phyloP scores from a whole-genome alignment of 2,329 filamentous ascomycete species.

The Escovopsis sp. region DNA sequence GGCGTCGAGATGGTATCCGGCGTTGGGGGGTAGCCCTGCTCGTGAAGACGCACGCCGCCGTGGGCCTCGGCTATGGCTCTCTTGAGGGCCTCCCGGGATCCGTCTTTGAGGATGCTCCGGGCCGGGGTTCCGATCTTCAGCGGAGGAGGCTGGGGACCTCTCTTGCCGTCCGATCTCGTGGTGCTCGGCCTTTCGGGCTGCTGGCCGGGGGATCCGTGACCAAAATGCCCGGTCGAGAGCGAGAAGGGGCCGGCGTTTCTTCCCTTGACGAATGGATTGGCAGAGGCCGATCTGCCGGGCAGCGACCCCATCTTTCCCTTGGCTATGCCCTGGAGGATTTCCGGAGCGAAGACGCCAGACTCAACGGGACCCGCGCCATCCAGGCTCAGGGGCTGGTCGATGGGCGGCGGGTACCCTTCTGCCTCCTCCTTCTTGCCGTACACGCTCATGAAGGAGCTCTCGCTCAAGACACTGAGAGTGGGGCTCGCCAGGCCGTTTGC shows the following conservation, averaged over 20 bases:
- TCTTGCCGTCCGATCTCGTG: conserved; percentile 13
- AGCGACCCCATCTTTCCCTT: conserved; percentile 9
- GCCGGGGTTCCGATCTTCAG: conserved; percentile 9
- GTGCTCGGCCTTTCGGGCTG: conserved; percentile 21
- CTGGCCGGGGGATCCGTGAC: conserved; percentile 27
- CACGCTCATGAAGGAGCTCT: conserved; percentile 52
- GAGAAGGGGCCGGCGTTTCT: conserved; percentile 20
- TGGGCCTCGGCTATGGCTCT: conserved; percentile 33
- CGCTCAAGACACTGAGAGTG: conserved; percentile 48
- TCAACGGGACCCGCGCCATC: conserved; percentile 11
- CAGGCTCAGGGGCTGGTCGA: conserved; percentile 18
- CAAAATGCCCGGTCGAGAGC: conserved; percentile 26
- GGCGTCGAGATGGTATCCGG: conserved; percentile 46
- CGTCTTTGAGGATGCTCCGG: conserved; percentile 23
- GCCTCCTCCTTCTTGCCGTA: conserved; percentile 35
- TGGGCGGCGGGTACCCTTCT: conserved; percentile 10
- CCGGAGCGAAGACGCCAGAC: conserved; percentile 4
- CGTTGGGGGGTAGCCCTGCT: conserved; percentile 38
- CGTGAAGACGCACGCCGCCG: conserved; percentile 25
- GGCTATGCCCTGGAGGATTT: not conserved
- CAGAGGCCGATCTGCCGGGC: conserved; percentile 15
- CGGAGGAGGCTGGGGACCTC: conserved; percentile 6
- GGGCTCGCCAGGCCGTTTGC: conserved; percentile 37
- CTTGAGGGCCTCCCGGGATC: conserved; percentile 33
- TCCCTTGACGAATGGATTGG: conserved; percentile 2